Evolutionary conservation across 2,329 filamentous ascomycete genomes (phyloP), one percentile per base, ranked within the genome.

Genomic region (Colletotrichum orbiculare): DNA sequence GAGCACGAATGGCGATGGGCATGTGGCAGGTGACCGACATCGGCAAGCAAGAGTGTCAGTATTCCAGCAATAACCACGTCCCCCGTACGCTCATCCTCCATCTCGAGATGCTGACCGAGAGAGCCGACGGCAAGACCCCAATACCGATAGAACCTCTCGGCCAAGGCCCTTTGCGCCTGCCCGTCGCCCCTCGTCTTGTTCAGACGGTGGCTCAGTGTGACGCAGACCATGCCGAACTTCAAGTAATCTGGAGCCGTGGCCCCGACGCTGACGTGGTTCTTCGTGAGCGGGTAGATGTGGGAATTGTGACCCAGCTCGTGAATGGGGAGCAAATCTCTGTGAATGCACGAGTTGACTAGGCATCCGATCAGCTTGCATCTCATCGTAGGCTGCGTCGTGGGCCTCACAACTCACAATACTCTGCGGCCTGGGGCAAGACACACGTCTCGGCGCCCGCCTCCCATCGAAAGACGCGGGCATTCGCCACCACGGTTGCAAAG

Each of bases 61-160:
- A 77, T 73, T 5, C 76, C 75, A 6, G 73, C 74, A 63, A 79
- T 60, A 10, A 74, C 60, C 13, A 71, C 59, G 65, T 78, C 71
- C 15, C 69, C 60, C 4, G 62, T 70, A 2, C 68, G 57, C 33
- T 67, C 68, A 13, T 72, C 43, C 38, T 69, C 69, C 8, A 41
- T 35, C 17, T 68, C 50, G n/a, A 77, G 68, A 34, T 72, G 69
- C 25, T 71, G 66, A 35, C 67, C 71, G 8, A 78, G 70, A 25
- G 74, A 74, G 35, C 70, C 71, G 52, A 77, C 68, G 13, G 71
- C 70, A 50, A 69, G 60, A n/a, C 75, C 76, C 11, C 75, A 71
- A 50, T 76, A 75, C 13, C 38, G 68, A 45, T 73, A 75, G 43
- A 76, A 77, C 10, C 45, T 71, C 63, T 70, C 68, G 1, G 63